A percentile compares a stretch with the other conserved stretches of the same genome.
Conservation (phyloP, 768 basidiomycete species). For the Pleurotus djamor region DNA sequence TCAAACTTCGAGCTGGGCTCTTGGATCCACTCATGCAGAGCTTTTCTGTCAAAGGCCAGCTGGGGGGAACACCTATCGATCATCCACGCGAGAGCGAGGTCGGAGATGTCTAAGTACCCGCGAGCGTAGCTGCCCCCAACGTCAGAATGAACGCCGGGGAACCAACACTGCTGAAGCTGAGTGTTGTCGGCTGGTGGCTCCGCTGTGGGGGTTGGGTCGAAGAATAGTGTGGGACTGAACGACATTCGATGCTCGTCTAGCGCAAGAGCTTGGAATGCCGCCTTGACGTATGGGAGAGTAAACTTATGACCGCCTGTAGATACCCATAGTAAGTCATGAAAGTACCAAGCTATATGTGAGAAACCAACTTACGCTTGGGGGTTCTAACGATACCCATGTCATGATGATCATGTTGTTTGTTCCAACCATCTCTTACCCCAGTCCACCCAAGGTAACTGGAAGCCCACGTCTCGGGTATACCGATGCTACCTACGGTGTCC, state of each 20-base stretch:
- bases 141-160: slow-evolving; percentile 20
- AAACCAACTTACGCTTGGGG: no score
- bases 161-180: slow-evolving; percentile 16
- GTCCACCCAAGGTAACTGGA: background rate
- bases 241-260: slow-evolving; percentile 9
- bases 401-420: background rate
- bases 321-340: no score
- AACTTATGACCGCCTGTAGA: background rate
- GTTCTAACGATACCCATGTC: background rate
- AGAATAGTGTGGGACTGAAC: slow-evolving; percentile 7
- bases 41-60: slow-evolving; percentile 6
- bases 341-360: no score
- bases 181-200: background rate
- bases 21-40: background rate
- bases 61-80: slow-evolving; percentile 8
- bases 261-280: slow-evolving; percentile 10
- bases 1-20: background rate
- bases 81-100: slow-evolving; percentile 18
- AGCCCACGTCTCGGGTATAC: background rate
- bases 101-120: slow-evolving; percentile 8
- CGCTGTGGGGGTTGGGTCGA: background rate
- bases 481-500: background rate
- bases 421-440: background rate
- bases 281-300: background rate
- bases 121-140: slow-evolving; percentile 13